Evolutionary conservation across 805 yeast genomes (phyloP).

Genomic region (Wickerhamia fluorescens): DNA sequence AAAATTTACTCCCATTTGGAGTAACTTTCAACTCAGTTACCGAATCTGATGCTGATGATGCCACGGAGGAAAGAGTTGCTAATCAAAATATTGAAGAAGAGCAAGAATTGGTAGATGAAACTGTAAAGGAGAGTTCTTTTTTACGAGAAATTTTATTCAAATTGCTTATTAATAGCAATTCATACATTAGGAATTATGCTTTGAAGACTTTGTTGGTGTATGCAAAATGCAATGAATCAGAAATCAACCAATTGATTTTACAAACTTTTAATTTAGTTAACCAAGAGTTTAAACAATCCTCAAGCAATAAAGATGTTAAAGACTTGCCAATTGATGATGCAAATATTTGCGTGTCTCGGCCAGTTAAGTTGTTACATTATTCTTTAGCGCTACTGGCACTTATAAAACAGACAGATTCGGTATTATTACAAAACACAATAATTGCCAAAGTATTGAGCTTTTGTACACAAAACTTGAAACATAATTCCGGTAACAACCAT

Average conservation of each 20-base stretch:
- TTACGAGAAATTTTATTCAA: slow-evolving; percentile 23
- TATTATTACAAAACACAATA: slow-evolving; percentile 31
- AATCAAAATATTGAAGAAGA: too few relatives aligned
- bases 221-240: slow-evolving; percentile 23
- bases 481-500: slow-evolving; percentile 17
- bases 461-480: slow-evolving; percentile 39
- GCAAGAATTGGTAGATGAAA: slow-evolving; percentile 12
- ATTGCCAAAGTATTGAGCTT: slow-evolving; percentile 37
- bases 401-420: slow-evolving; percentile 28
- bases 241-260: slow-evolving; percentile 28
- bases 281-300: slow-evolving; percentile 17
- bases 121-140: slow-evolving; percentile 15
- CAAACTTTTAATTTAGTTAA: slow-evolving; percentile 23
- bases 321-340: slow-evolving; percentile 7
- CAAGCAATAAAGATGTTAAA: slow-evolving; percentile 4
- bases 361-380: slow-evolving; percentile 23
- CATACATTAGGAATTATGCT: slow-evolving; percentile 30
- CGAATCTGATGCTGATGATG: slow-evolving; percentile 5
- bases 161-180: slow-evolving; percentile 25
- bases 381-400: slow-evolving; percentile 31
- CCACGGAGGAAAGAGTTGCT: slow-evolving; percentile 2
- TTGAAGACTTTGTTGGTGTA: slow-evolving; percentile 24
- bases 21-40: slow-evolving; percentile 22
- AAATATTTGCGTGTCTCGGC: slow-evolving; percentile 11
- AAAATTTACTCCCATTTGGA: slow-evolving; percentile 29